Base-by-base conservation (phyloP, 257 asterid species). In the Fraxinus excelsior region DNA sequence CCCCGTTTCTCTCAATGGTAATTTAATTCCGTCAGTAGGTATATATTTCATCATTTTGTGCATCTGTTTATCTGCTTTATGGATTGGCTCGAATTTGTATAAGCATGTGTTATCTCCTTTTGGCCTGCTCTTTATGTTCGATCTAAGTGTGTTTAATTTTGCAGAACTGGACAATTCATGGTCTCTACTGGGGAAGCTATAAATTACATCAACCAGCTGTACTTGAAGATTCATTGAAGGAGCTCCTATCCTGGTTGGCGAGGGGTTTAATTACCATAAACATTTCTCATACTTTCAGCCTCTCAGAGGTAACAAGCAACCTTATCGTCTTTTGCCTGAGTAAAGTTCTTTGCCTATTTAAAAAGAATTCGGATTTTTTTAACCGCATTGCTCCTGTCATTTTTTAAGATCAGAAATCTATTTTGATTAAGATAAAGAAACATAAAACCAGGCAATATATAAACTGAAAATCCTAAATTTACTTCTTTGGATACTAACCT, bases 81-180 rank as follows among this genome's bases (percentile, higher is more conserved):
- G 56, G 56, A 46, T 46, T 46, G n/a, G 7, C 19, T 16, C n/a
- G 6, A 46, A 46, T 46, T 14, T 46, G 56, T 46, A 46, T 12
- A 42, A 12, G 51, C 18, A 12, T 42, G 51, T 21, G 28, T 58
- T 58, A 9, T 58, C 66, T 5, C 13, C 28, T 1, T 62, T 13
- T 9, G 68, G 35, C 68, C 35, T 62, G 13, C 19, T 0, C 60
- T 7, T 6, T 42, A 23, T 13, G 7, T 49, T 31, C 73, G 9
- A 72, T 71, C 42, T 28, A 7, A 42, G 0, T 58, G 65, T 67
- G 3, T 31, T 25, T 62, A 53, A 16, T 79, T 67, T 65, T 74
- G 28, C 88, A 96, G 99, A 93, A 93, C 83, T 96, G 98, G 99
- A 96, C 98, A 1, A 67, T 96, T 84, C 98, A 93, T 67, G 99